Evolutionary conservation across 495 filamentous ascomycete species (phyloP).

Genomic region (Xylaria grammica): DNA sequence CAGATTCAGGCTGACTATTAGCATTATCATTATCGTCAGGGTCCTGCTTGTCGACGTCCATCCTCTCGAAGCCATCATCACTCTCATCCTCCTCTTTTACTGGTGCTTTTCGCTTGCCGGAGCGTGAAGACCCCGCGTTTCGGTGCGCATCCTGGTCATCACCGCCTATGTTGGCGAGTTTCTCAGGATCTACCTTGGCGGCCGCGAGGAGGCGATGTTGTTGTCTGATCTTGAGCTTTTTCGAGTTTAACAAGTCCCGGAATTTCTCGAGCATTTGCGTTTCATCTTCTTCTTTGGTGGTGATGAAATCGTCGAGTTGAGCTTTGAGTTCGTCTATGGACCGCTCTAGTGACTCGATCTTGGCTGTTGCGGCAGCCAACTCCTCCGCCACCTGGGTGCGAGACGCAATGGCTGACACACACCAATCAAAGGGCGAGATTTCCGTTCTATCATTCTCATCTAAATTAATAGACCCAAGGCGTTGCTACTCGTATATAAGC

Average conservation of each 20-base stretch:
- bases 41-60: slow-evolving; percentile 58
- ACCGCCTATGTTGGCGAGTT: slow-evolving; percentile 30
- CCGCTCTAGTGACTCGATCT: slow-evolving; percentile 55
- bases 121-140: slow-evolving; percentile 40
- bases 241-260: slow-evolving; percentile 74
- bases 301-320: slow-evolving; percentile 68
- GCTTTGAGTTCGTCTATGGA: slow-evolving; percentile 52
- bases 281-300: slow-evolving; percentile 71
- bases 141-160: slow-evolving; percentile 21
- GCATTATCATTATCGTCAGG: background rate
- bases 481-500: slow-evolving; percentile 57
- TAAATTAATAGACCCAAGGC: slow-evolving; percentile 69
- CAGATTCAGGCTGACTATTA: background rate
- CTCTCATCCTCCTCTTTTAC: slow-evolving; percentile 46
- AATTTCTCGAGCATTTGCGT: slow-evolving; percentile 74
- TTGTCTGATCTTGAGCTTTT: slow-evolving; percentile 89
- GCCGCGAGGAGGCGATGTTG: slow-evolving; percentile 71
- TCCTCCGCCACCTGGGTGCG: slow-evolving; percentile 43
- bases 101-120: slow-evolving; percentile 56
- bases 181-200: slow-evolving; percentile 60
- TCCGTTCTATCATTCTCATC: slow-evolving; percentile 65
- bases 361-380: slow-evolving; percentile 48
- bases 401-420: slow-evolving; percentile 46
- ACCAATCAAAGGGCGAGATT: slow-evolving; percentile 78
- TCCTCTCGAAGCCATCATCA: slow-evolving; percentile 59